Base-by-base conservation (phyloP, 148 eudicot genomes). In the Linanthus parryae region DNA sequence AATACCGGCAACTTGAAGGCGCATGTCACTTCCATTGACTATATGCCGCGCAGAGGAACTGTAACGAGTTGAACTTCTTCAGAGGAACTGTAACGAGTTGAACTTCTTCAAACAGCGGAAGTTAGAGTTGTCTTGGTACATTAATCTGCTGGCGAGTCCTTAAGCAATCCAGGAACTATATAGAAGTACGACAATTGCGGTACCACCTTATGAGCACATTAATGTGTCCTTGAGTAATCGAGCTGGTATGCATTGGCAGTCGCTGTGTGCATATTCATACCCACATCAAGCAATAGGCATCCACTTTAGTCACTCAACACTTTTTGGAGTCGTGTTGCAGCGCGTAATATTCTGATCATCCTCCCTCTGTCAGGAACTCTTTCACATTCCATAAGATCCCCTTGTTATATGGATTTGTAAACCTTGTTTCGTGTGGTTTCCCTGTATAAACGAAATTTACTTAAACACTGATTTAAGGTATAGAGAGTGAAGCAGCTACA, bases 401-500 rank as follows among this genome's bases (percentile, higher is more conserved):
- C 47, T 40, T 54, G 46, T 54, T 20, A 9, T 54, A 40, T 3
- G 46, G 47, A n/a, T 54, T 54, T 54, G 25, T 21, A 41, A 40
- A 55, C 49, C 22, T 54, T 22, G 27, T 20, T 7, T 22, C 40
- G 11, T 22, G 25, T n/a, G 6, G 18, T 19, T 20, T 28, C 0
- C 31, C 48, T 29, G 22, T 27, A 42, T 36, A n/a, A 36, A 7
- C 34, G 24, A 6, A 36, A 21, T 2, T 31, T 1, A 14, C 22
- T 3, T 17, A 2, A 18, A 13, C 20, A 13, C 17, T 13, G 15
- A 17, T 12, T n/a, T 17, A 3, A 14, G 27, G 35, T 33, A 33
- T 33, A 7, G 36, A 29, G 28, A 28, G 3, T 16, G 21, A 28
- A 28, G 2, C 10, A 1, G 22, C 36, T 8, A 13, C 2, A 3